phyloP scores from a whole-genome alignment of 371 early-diverging fungal genomes.

The Furculomyces boomerangus region DNA sequence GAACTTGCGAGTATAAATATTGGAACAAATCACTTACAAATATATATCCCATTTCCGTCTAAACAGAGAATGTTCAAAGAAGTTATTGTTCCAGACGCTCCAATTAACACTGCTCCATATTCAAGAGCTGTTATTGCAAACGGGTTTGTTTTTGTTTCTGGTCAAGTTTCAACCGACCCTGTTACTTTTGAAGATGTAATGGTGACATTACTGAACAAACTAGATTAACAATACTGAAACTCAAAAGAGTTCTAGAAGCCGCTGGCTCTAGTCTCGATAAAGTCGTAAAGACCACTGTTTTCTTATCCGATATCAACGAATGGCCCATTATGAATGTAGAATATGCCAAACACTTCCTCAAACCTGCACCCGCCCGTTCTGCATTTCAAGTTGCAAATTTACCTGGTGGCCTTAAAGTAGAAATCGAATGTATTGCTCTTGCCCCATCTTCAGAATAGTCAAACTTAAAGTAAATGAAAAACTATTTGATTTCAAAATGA shows the following conservation, averaged over 20 bases:
- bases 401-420: conserved; percentile 72
- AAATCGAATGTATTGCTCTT: conserved; percentile 77
- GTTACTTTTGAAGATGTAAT: conserved; percentile 36
- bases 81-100: neutral
- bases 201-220: conserved; percentile 55
- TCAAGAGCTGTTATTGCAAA: conserved; percentile 43
- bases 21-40: no score
- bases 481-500: no score
- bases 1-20: no score
- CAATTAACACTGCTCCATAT: neutral
- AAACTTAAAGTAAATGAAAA: no score
- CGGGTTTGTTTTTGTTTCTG: conserved; percentile 69
- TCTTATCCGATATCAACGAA: conserved; percentile 75
- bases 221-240: conserved; percentile 35
- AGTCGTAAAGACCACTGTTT: conserved; percentile 84
- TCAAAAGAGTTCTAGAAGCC: conserved; percentile 54
- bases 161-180: conserved; percentile 54
- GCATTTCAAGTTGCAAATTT: conserved; percentile 80
- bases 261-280: conserved; percentile 51
- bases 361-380: conserved; percentile 64
- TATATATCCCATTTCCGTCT: no score
- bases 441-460: no score
- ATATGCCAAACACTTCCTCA: conserved; percentile 49
- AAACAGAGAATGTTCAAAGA: no score
- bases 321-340: conserved; percentile 71